These are phyloP conservation scores for Thalia dealbata DNA, from an alignment of 176 grass and related monocot genomes.

Conservation along the genomic window DNA sequence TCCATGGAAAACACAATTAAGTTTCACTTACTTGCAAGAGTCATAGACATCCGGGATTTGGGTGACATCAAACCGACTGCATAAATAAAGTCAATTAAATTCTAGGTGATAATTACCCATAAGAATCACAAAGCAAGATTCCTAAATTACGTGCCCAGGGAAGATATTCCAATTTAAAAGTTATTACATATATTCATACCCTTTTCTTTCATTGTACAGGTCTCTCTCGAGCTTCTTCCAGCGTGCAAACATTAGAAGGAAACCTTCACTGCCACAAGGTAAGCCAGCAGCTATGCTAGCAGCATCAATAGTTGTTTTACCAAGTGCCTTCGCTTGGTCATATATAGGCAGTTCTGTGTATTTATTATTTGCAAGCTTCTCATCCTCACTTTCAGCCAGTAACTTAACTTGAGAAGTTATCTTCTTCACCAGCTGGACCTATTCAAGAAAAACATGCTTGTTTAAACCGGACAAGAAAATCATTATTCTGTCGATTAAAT, in stretches of 20 bases:
- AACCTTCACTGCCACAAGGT: constrained; percentile 92
- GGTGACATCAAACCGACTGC: constrained; percentile 82
- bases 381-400: constrained; percentile 77
- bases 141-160: not conserved
- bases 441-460: constrained; percentile 15
- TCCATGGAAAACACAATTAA: not conserved
- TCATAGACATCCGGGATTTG: constrained; percentile 95
- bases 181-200: constrained; percentile 27
- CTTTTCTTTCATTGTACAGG: constrained; percentile 88
- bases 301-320: constrained; percentile 70
- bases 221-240: constrained; percentile 96
- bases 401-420: constrained; percentile 93
- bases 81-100: constrained; percentile 3
- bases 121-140: not conserved
- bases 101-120: not conserved
- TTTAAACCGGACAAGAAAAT: not conserved
- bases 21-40: constrained; percentile 90
- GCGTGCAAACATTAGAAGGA: constrained; percentile 91
- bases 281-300: constrained; percentile 74
- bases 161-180: not conserved
- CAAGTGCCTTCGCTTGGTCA: constrained; percentile 77
- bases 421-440: constrained; percentile 75
- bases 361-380: constrained; percentile 45
- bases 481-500: not conserved
- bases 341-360: constrained; percentile 43